phyloP scores from a whole-genome alignment of 2,329 filamentous ascomycete species.

The Diaporthe velutina region DNA sequence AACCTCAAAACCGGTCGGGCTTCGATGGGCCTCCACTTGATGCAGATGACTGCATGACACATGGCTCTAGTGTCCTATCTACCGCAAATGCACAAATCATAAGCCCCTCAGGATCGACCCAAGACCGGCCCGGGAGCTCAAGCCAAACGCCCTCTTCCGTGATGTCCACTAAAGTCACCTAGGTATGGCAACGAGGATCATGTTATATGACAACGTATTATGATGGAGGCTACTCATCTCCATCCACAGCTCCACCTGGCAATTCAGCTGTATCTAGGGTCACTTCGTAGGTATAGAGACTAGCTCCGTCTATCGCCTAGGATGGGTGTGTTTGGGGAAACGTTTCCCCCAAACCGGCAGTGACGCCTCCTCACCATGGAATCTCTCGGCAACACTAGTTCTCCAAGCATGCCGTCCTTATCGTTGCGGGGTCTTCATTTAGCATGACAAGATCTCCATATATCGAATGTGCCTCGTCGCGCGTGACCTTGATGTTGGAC shows the following conservation, averaged over 20 bases:
- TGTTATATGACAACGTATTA: background rate
- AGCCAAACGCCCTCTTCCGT: background rate
- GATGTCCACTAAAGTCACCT: background rate
- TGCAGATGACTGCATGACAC: background rate
- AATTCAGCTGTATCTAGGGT: background rate
- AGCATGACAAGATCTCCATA: slow-evolving; percentile 33
- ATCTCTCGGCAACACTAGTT: background rate
- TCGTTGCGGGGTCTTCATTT: slow-evolving; percentile 38
- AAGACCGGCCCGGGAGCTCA: background rate
- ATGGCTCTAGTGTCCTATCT: background rate
- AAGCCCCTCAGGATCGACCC: background rate
- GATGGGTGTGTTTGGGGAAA: background rate
- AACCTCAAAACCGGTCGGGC: background rate
- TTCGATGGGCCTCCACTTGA: background rate
- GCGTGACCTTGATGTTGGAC: slow-evolving; percentile 5
- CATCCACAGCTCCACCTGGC: background rate
- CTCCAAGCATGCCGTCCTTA: slow-evolving; percentile 28
- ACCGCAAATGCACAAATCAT: background rate
- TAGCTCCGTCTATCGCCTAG: background rate
- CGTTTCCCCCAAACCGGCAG: background rate
- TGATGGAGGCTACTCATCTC: background rate
- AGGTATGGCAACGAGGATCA: background rate
- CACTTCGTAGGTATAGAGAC: slow-evolving; percentile 6
- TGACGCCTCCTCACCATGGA: background rate
- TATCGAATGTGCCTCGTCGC: slow-evolving; percentile 32